Evolutionary conservation across 2,329 filamentous ascomycete genomes (phyloP).

Genomic region (Orbilia blumenaviensis): DNA sequence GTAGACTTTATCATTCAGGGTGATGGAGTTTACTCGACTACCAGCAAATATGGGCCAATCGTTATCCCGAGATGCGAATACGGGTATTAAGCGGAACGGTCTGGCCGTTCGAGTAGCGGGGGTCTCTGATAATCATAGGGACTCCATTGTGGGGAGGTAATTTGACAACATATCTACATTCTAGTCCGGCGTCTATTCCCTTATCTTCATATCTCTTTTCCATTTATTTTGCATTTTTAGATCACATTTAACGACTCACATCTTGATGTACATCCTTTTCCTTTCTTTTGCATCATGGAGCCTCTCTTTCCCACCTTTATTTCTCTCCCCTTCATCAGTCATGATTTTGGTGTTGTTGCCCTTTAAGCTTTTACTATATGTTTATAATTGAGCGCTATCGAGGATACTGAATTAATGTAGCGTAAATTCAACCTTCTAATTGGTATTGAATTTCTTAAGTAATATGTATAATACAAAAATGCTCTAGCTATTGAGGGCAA

Average conservation of each 20-base stretch:
- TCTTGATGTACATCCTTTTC: constrained; percentile 9
- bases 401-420: neutral
- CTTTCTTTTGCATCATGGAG: constrained; percentile 35
- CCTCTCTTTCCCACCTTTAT: constrained; percentile 9
- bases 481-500: neutral
- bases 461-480: no score
- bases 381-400: constrained; percentile 4
- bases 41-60: constrained; percentile 96
- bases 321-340: neutral
- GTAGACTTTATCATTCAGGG: constrained; percentile 98
- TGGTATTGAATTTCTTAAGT: neutral
- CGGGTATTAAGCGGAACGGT: constrained; percentile 68
- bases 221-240: constrained; percentile 30
- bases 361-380: neutral
- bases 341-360: neutral
- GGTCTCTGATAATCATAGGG: neutral
- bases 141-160: constrained; percentile 18
- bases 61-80: constrained; percentile 88
- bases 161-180: constrained; percentile 13
- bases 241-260: constrained; percentile 19
- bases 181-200: constrained; percentile 25
- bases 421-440: constrained; percentile 7
- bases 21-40: constrained; percentile 79
- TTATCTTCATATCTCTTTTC: constrained; percentile 37
- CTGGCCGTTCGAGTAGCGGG: neutral